Evolutionary conservation across 306 rosid species (phyloP).

Genomic region (Prosopis cineraria): DNA sequence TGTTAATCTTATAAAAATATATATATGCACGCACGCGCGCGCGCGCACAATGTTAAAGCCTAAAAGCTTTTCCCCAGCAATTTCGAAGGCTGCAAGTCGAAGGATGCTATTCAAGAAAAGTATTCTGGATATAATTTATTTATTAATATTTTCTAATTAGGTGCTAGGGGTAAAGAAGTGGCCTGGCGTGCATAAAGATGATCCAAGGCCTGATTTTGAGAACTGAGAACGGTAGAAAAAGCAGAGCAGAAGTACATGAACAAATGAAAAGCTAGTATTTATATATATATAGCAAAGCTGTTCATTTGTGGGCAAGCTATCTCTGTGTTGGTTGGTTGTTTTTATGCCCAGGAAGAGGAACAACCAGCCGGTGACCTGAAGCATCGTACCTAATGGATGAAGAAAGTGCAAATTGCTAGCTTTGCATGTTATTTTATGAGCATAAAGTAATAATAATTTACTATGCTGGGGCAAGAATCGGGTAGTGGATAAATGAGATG

Average conservation of each 20-base stretch:
- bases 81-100: background rate
- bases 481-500: conserved; percentile 48
- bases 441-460: background rate
- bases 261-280: conserved; percentile 14
- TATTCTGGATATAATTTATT: background rate
- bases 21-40: too few species aligned
- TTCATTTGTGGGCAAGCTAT: background rate
- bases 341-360: background rate
- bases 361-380: background rate
- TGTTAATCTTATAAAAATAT: too few species aligned
- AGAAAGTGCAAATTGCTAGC: conserved; percentile 26
- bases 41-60: background rate
- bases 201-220: conserved; percentile 11
- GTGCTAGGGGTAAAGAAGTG: background rate
- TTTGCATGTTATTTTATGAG: conserved; percentile 34
- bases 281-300: conserved; percentile 1
- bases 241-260: background rate
- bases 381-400: conserved; percentile 27
- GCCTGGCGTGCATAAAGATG: conserved; percentile 38
- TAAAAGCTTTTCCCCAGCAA: background rate
- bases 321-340: background rate
- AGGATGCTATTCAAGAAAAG: background rate
- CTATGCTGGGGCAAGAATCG: background rate
- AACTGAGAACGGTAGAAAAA: background rate
- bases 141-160: background rate